Evolutionary conservation across 2,329 filamentous ascomycete species (phyloP).

Genomic region (Neocatenulostroma microsporum): DNA sequence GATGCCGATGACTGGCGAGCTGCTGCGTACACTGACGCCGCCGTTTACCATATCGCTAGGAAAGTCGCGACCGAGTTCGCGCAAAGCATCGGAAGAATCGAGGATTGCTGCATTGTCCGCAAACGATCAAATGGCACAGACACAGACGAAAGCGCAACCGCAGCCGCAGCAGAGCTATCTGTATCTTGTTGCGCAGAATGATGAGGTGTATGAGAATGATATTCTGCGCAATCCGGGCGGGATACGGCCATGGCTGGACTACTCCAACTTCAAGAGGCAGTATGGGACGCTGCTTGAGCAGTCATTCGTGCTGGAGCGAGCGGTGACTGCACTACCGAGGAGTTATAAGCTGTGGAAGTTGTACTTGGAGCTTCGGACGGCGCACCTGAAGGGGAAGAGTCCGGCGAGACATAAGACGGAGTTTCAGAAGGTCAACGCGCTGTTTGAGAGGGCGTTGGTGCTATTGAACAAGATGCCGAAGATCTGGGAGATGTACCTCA

Average conservation of each 20-base stretch:
- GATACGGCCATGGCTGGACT: slow-evolving; percentile 90
- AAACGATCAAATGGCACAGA: slow-evolving; percentile 8
- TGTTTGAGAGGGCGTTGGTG: slow-evolving; percentile 88
- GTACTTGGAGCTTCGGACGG: slow-evolving; percentile 79
- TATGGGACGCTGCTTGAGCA: slow-evolving; percentile 82
- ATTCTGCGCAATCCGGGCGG: slow-evolving; percentile 76
- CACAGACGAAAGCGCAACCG: slow-evolving; percentile 8
- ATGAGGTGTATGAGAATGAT: slow-evolving; percentile 94
- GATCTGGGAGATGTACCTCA: slow-evolving; percentile 97
- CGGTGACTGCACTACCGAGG: slow-evolving; percentile 78
- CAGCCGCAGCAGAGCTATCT: slow-evolving; percentile 25
- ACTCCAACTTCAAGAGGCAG: slow-evolving; percentile 82
- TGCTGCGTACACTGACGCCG: neutral
- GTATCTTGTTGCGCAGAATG: slow-evolving; percentile 63
- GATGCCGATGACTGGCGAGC: neutral
- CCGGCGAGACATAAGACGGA: slow-evolving; percentile 70
- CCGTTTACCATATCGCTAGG: slow-evolving; percentile 13
- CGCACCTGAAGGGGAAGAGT: slow-evolving; percentile 61
- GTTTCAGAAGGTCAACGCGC: slow-evolving; percentile 85
- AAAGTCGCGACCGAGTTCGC: slow-evolving; percentile 14
- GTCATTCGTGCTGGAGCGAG: slow-evolving; percentile 79
- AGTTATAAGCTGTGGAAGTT: slow-evolving; percentile 99
- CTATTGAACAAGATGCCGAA: slow-evolving; percentile 97
- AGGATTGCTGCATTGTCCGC: no score
- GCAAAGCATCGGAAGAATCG: slow-evolving; percentile 5